Evolutionary conservation across 352 stramenopile species (phyloP).

Genomic region (Phytopythium cucurbitacearum): DNA sequence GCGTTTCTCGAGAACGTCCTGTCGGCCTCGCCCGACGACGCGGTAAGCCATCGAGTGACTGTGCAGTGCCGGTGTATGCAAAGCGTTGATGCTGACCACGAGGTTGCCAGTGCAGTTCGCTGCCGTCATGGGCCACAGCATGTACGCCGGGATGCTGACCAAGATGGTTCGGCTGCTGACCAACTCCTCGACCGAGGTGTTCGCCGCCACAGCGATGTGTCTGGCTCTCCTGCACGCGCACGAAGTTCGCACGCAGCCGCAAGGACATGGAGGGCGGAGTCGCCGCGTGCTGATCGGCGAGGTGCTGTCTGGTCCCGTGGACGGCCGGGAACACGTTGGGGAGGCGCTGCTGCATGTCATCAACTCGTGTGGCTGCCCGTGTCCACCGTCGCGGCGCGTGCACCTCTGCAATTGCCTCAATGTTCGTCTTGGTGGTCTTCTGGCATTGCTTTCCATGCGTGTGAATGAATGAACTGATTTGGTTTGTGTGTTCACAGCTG

Average conservation of each 20-base stretch:
- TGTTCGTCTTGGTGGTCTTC: conserved; percentile 17
- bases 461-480: not conserved
- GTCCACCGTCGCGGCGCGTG: conserved; percentile 22
- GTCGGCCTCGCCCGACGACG: conserved; percentile 26
- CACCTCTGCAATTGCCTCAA: conserved; percentile 53
- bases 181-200: conserved; percentile 55
- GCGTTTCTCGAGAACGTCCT: conserved; percentile 57
- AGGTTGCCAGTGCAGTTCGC: conserved; percentile 18
- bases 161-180: conserved; percentile 60
- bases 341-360: conserved; percentile 73
- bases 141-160: conserved; percentile 57
- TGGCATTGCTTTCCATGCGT: conserved; percentile 2
- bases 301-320: conserved; percentile 28
- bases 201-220: conserved; percentile 55
- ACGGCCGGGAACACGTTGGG: conserved; percentile 57
- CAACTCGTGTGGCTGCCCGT: conserved; percentile 77
- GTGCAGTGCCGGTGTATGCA: not conserved
- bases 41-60: conserved; percentile 11
- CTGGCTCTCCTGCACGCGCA: conserved; percentile 54
- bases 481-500: conserved; percentile 26
- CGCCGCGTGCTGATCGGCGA: conserved; percentile 40
- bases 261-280: not conserved
- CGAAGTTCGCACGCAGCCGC: conserved; percentile 22
- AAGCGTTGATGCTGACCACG: not conserved
- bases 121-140: conserved; percentile 35